Evolutionary conservation across 768 basidiomycete genomes (phyloP), one percentile per base, ranked within the genome.

Genomic region (Boletellus ananiceps): DNA sequence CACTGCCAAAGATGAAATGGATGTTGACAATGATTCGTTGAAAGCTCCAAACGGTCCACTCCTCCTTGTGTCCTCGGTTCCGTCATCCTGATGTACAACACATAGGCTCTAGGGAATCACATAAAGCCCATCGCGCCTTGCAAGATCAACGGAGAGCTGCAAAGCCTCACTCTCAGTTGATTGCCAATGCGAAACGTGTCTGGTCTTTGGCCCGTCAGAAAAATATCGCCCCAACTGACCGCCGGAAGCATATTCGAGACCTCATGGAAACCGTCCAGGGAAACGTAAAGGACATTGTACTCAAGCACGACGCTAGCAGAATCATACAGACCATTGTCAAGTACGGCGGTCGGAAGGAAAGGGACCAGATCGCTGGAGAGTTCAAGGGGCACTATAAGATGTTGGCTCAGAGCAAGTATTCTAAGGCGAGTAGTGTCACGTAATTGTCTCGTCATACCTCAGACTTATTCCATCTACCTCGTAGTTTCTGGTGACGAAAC

Each of bases 241-340:
- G 93, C 19, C 81, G 84, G 55, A 81, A 83, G 57, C 82, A 91
- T 42, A 73, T 95, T 50, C 72, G 76, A 40, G 78, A 81, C 23
- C 76, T 97, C 8, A 89, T 92, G 81, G 70, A 73, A 27, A 75
- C 85, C 39, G 82, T 93, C 18, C 80, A 86, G 18, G 92, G 91
- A 5, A 82, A 83, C 56, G 83, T 95, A 38, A 83, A 84, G 51
- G 92, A 93, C 29, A 83, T 95, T 33, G 85, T 88, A 2, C 79
- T 90, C 63, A 95, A 93, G 67, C 93, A 95, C 60, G 92, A 95
- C 66, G 92, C 91, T 8, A 92, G 90, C 60, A 80, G 85, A 55
- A 91, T 91, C 52, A 80, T 88, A 18, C 86, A 88, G 65, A 87
- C 82, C 0, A 72, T 88, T 12, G 86, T 95, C 41, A 93, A 88